A percentile compares a stretch with the other conserved stretches of the same genome.
Conservation (phyloP, 768 basidiomycete genomes). For the Fomitopsis serialis region DNA sequence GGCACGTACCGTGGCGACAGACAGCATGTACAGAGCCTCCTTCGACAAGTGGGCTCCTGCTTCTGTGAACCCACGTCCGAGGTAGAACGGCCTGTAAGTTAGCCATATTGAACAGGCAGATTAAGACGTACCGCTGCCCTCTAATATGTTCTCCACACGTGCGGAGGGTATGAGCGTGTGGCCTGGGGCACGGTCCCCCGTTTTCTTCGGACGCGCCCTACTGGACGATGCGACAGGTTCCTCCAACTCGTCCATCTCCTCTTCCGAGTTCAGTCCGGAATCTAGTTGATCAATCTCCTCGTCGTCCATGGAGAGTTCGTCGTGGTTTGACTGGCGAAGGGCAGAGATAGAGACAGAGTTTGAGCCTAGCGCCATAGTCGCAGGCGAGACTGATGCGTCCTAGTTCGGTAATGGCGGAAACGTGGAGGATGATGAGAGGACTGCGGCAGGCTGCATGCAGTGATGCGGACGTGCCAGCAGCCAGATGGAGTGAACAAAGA, state of each 20-base stretch:
- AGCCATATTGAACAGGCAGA: neutral
- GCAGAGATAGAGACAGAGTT: neutral
- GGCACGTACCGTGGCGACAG: conserved; percentile 63
- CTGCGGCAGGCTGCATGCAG: neutral
- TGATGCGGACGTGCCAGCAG: neutral
- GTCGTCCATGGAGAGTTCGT: conserved; percentile 25
- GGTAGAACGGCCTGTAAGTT: neutral
- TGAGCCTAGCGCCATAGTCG: neutral
- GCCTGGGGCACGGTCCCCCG: conserved; percentile 50
- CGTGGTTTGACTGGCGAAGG: neutral
- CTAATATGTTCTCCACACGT: conserved; percentile 70
- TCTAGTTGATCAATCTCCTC: conserved; percentile 66
- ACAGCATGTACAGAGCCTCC: conserved; percentile 69
- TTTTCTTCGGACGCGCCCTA: conserved; percentile 25
- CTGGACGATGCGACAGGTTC: conserved; percentile 3
- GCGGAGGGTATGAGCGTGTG: conserved; percentile 61
- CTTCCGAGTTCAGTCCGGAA: conserved; percentile 43
- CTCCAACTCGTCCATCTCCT: conserved; percentile 12
- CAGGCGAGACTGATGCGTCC: neutral
- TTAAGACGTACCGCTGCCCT: conserved; percentile 61
- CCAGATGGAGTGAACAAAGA: neutral
- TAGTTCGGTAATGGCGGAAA: neutral
- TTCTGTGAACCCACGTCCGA: neutral
- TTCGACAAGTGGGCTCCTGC: conserved; percentile 58
- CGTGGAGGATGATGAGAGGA: neutral